Conservation (phyloP, 495 filamentous ascomycete species). For the Lophium mytilinum region DNA sequence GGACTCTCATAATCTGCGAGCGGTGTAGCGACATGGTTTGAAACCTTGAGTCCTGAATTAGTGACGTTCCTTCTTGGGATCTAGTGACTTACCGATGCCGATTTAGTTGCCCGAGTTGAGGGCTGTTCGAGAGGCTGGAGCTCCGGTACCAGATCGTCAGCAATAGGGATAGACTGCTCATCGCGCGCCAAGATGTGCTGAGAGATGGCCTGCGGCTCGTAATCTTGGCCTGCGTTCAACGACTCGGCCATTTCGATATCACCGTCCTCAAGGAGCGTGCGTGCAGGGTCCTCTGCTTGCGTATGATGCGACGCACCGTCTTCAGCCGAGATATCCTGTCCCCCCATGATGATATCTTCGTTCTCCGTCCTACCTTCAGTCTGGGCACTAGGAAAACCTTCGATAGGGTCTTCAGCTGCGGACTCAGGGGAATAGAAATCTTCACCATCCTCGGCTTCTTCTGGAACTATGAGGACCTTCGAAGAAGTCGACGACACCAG, state of each 20-base stretch:
- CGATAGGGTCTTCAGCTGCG: neutral
- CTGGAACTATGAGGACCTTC: too few species aligned
- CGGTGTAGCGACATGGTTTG: neutral
- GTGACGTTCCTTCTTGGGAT: neutral
- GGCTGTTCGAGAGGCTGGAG: neutral
- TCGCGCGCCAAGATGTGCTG: neutral
- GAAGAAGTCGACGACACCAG: too few species aligned
- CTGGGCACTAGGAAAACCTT: neutral
- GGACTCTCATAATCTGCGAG: conserved; percentile 66
- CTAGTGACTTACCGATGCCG: conserved; percentile 8
- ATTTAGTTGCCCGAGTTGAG: neutral
- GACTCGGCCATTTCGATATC: conserved; percentile 22
- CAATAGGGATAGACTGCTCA: neutral
- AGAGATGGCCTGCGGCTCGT: conserved; percentile 6
- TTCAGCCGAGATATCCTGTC: neutral
- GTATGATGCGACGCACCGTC: too few species aligned
- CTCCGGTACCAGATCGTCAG: conserved; percentile 19
- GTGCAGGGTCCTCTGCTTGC: conserved; percentile 39
- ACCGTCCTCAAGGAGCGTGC: conserved; percentile 10
- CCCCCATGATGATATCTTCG: neutral
- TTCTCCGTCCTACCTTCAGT: neutral
- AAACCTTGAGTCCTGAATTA: neutral
- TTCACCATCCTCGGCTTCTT: neutral
- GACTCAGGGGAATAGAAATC: neutral
- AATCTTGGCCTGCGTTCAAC: conserved; percentile 12